A percentile compares a stretch with the other conserved stretches of the same genome.
These are phyloP conservation scores for Ceratobasidium sp. DNA, from an alignment of 1,284 basidiomycete species.

Conservation along the genomic window DNA sequence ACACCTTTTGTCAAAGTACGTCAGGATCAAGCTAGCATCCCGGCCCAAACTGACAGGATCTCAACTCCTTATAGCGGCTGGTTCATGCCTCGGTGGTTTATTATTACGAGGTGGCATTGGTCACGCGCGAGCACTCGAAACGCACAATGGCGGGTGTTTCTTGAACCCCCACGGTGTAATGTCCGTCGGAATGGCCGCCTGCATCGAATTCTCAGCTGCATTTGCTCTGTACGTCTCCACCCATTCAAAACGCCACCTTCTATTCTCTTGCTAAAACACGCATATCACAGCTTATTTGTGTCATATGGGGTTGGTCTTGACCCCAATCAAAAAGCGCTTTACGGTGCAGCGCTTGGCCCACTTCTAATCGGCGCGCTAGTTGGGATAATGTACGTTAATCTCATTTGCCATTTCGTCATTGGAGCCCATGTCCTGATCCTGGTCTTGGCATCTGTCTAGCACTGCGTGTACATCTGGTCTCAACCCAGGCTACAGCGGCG, in stretches of 20 bases:
- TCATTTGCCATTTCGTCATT: background rate
- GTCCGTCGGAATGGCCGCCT: slow-evolving; percentile 47
- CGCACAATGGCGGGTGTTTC: slow-evolving; percentile 48
- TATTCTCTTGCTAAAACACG: background rate
- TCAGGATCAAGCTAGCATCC: background rate
- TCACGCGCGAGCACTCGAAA: slow-evolving; percentile 42
- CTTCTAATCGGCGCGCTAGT: slow-evolving; percentile 45
- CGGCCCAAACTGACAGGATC: background rate
- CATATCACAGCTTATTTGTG: slow-evolving; percentile 39
- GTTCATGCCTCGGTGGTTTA: slow-evolving; percentile 46
- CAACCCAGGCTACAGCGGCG: slow-evolving; percentile 48
- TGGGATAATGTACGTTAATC: slow-evolving; percentile 46
- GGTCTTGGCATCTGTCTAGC: slow-evolving; percentile 22
- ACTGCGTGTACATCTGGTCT: slow-evolving; percentile 46
- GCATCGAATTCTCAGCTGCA: slow-evolving; percentile 48
- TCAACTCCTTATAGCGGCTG: slow-evolving; percentile 18
- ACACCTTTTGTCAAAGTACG: slow-evolving; percentile 47
- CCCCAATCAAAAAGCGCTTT: slow-evolving; percentile 47
- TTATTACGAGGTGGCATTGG: slow-evolving; percentile 46
- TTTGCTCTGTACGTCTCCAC: slow-evolving; percentile 44
- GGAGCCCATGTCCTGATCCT: slow-evolving; percentile 5
- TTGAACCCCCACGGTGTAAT: slow-evolving; percentile 47
- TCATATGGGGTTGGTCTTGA: slow-evolving; percentile 48
- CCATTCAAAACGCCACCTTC: background rate
- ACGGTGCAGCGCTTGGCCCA: slow-evolving; percentile 47